These are phyloP conservation scores for Rhododendron ferrugineum DNA, from an alignment of 148 eudicot species.

Conservation along the genomic window DNA sequence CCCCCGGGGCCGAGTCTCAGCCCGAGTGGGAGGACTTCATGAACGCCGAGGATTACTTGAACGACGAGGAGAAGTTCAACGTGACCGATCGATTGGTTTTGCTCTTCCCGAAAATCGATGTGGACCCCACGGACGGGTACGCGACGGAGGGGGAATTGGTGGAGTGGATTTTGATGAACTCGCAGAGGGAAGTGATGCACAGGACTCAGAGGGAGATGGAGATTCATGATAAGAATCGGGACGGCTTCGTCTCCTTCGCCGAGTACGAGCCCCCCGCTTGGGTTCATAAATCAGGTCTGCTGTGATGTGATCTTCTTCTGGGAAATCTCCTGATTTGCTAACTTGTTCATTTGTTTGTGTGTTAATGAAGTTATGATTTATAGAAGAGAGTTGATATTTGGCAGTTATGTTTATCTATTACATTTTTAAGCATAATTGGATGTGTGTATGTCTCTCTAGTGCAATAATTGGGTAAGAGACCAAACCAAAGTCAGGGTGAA, in stretches of 20 bases:
- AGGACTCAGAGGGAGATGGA: constrained; percentile 77
- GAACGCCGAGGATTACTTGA: constrained; percentile 81
- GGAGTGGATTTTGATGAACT: constrained; percentile 58
- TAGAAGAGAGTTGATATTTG: not conserved
- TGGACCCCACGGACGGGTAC: constrained; percentile 58
- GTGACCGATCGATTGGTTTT: constrained; percentile 54
- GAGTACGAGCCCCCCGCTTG: constrained; percentile 91
- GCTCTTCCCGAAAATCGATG: constrained; percentile 80
- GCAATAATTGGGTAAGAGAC: not conserved
- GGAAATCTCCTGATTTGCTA: not conserved
- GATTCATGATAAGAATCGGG: constrained; percentile 84
- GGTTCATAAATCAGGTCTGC: constrained; percentile 52
- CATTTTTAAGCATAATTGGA: not conserved
- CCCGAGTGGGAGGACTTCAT: constrained; percentile 55
- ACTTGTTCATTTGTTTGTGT: not conserved
- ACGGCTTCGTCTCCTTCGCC: constrained; percentile 59
- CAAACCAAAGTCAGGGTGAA: not conserved
- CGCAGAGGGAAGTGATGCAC: constrained; percentile 60
- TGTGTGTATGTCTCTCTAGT: not conserved
- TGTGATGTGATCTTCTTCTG: not conserved
- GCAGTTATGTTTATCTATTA: not conserved
- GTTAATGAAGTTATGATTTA: not conserved
- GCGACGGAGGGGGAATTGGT: constrained; percentile 57
- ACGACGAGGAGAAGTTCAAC: constrained; percentile 86
- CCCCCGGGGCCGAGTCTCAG: constrained; percentile 54